phyloP scores from a whole-genome alignment of 495 filamentous ascomycete species.

The Lophiotrema nucula region DNA sequence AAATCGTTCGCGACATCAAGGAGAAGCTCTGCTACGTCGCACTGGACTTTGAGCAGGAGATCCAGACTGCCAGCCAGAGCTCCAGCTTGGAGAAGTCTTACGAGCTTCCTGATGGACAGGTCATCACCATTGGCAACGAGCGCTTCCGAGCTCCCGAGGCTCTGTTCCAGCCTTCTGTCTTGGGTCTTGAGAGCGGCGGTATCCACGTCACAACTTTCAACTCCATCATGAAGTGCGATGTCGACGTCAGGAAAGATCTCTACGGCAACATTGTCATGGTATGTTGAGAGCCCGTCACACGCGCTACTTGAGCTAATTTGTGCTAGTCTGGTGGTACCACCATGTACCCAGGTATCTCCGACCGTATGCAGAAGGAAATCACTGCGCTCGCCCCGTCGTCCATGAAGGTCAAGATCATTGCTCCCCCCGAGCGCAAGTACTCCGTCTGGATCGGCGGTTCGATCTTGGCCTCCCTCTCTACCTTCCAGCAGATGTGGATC shows the following conservation, averaged over 20 bases:
- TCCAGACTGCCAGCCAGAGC: slow-evolving; percentile 98
- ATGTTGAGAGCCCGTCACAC: slow-evolving; percentile 42
- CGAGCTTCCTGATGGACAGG: slow-evolving; percentile 98
- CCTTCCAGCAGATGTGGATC: slow-evolving; percentile 99
- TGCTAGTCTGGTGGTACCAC: slow-evolving; percentile 92
- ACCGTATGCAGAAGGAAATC: slow-evolving; percentile 99
- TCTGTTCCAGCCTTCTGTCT: slow-evolving; percentile 97
- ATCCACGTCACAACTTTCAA: slow-evolving; percentile 99
- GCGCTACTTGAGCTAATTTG: slow-evolving; percentile 8
- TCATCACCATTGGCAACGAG: slow-evolving; percentile 99
- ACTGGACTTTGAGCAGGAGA: slow-evolving; percentile 99
- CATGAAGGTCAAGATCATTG: slow-evolving; percentile 80
- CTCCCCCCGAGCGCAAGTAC: slow-evolving; percentile 75
- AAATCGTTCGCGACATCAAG: slow-evolving; percentile 99
- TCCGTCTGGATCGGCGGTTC: slow-evolving; percentile 99
- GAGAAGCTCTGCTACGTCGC: slow-evolving; percentile 99
- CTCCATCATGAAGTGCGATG: slow-evolving; percentile 99
- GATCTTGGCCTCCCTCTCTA: slow-evolving; percentile 97
- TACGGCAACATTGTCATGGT: slow-evolving; percentile 99
- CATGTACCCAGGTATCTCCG: slow-evolving; percentile 99
- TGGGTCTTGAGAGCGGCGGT: slow-evolving; percentile 96
- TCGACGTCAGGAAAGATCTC: slow-evolving; percentile 98
- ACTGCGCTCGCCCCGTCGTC: slow-evolving; percentile 97
- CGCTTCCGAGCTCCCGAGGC: slow-evolving; percentile 99
- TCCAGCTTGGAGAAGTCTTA: slow-evolving; percentile 99